Base-by-base conservation (phyloP, 1,284 basidiomycete genomes). In the Fomes fomentarius region DNA sequence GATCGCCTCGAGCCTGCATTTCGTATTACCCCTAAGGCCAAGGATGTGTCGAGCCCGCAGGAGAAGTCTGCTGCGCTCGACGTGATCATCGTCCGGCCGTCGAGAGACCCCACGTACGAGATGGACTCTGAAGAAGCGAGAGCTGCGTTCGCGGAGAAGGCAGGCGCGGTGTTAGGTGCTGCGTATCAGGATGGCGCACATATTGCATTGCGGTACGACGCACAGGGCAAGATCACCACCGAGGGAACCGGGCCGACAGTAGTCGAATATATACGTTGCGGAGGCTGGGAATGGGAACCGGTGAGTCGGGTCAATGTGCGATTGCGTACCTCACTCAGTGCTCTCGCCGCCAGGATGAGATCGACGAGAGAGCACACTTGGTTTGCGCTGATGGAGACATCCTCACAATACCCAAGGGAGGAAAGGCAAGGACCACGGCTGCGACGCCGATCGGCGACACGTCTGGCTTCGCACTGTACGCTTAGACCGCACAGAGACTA, bases 241-340 rank as follows among this genome's bases (percentile, higher is more conserved):
- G 71, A 73, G 22, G 78, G 78, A 1, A 69, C 76, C 14, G 86
- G 85, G 1, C 71, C 75, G 24, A 65, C 73, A 0, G 82, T 94
- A 0, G 85, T 94, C 0, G 96, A 98, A 70, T 92, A 93, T 62
- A 80, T 89, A 52, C 80, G 95, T 21, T 91, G 87, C 59, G 79
- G 79, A 5, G 87, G 86, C 4, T 96, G 94, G 85, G 83, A 87
- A 57, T 98, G 95, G 95, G 75, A 75, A 39, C 93, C 93, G 21
- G 90, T 89, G 65, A 64, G 87, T 78, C n/a, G n/a, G n/a, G n/a
- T n/a, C n/a, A n/a, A n/a, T n/a, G n/a, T n/a, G n/a, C n/a, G n/a
- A n/a, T n/a, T n/a, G n/a, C n/a, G n/a, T n/a, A n/a, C n/a, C n/a
- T n/a, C n/a, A 30, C 28, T 37, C 22, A 37, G 35, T 39, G 39